These are phyloP conservation scores for Fusarium nodosum DNA, from an alignment of 2,329 filamentous ascomycete species.

Conservation along the genomic window DNA sequence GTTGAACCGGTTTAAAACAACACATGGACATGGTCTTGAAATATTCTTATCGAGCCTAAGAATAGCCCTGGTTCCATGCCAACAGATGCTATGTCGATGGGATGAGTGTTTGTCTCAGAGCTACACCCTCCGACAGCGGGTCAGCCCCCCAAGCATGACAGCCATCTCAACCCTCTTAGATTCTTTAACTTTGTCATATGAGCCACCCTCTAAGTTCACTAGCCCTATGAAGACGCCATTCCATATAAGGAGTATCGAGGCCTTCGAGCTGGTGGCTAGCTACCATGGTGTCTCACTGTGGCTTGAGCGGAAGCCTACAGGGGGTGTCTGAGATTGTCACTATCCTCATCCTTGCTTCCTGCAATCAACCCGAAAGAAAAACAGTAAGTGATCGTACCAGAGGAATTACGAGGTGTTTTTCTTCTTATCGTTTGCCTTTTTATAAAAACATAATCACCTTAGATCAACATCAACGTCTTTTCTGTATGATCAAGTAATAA, in stretches of 20 bases:
- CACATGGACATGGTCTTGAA: background rate
- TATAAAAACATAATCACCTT: background rate
- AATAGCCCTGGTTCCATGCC: background rate
- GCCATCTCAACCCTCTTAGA: background rate
- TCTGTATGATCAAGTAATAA: background rate
- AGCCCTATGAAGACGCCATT: background rate
- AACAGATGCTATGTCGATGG: background rate
- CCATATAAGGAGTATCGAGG: background rate
- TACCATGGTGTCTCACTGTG: background rate
- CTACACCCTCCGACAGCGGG: background rate
- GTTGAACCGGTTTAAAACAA: background rate
- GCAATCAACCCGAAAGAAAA: background rate
- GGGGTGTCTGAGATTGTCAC: background rate
- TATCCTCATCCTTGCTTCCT: background rate
- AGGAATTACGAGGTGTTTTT: background rate
- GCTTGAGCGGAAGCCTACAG: background rate
- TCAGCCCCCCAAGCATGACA: background rate
- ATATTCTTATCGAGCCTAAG: background rate
- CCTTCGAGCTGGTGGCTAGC: background rate
- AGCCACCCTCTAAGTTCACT: background rate
- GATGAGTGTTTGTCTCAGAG: conserved; percentile 3
- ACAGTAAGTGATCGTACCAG: background rate
- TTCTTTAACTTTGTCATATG: background rate
- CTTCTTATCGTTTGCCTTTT: background rate
- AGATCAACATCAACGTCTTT: background rate